A percentile compares a stretch with the other conserved stretches of the same genome.
phyloP scores from a whole-genome alignment of 129 eudicot species.

The Chrysanthemum makinoi region DNA sequence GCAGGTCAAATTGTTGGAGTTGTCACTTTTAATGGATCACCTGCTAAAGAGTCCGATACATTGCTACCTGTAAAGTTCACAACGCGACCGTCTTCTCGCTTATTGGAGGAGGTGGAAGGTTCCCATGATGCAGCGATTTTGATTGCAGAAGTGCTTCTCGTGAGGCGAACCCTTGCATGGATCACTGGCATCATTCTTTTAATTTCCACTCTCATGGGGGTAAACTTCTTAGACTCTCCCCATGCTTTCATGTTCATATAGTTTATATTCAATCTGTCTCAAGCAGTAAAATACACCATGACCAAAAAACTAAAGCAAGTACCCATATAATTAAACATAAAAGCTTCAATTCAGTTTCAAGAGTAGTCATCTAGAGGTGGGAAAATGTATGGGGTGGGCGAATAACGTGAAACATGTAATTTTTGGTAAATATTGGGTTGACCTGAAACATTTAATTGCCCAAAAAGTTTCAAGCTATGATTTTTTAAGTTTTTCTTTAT shows the following conservation, averaged over 20 bases:
- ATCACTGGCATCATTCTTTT: slow-evolving; percentile 76
- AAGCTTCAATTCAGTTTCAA: background rate
- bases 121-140: slow-evolving; percentile 25
- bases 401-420: too few relatives aligned
- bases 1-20: slow-evolving; percentile 83
- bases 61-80: slow-evolving; percentile 45
- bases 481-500: too few relatives aligned
- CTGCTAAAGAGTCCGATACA: slow-evolving; percentile 35
- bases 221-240: slow-evolving; percentile 30
- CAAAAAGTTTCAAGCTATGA: too few relatives aligned
- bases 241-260: background rate
- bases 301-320: background rate
- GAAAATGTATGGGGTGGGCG: too few relatives aligned
- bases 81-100: slow-evolving; percentile 47
- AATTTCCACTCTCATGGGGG: slow-evolving; percentile 85
- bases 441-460: too few relatives aligned
- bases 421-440: too few relatives aligned
- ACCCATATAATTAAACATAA: background rate
- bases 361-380: background rate
- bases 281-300: background rate
- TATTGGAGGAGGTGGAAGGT: slow-evolving; percentile 46
- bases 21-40: slow-evolving; percentile 34
- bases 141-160: slow-evolving; percentile 59
- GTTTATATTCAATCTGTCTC: background rate
- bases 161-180: slow-evolving; percentile 85